phyloP scores from a whole-genome alignment of 2,329 filamentous ascomycete genomes.

The Celoporthe dispersa region DNA sequence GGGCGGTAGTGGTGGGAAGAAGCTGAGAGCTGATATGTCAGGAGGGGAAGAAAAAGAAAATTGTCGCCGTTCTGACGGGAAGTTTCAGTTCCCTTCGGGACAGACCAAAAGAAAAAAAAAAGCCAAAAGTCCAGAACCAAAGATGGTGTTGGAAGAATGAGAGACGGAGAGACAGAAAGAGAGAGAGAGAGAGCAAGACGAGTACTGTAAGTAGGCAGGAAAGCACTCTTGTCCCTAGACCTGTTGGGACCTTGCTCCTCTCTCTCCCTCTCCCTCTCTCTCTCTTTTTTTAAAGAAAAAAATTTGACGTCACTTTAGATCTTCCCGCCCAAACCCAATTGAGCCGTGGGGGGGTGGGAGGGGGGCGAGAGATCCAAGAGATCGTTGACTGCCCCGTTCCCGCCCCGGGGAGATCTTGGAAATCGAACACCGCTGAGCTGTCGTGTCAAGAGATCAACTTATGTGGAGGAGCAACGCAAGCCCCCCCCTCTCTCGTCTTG shows the following conservation, averaged over 20 bases:
- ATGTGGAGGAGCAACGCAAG: not conserved
- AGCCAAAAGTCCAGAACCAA: not conserved
- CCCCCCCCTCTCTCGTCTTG: not conserved
- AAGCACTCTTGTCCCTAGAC: too few relatives aligned
- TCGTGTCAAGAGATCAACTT: not conserved
- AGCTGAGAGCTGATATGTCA: not conserved
- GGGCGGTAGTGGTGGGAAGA: not conserved
- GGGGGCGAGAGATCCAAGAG: not conserved
- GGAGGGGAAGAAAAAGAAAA: not conserved
- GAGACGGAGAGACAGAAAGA: too few relatives aligned
- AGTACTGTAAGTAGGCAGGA: too few relatives aligned
- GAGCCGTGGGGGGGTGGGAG: not conserved
- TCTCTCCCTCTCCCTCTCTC: too few relatives aligned
- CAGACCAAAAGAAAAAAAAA: not conserved
- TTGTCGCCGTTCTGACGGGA: not conserved
- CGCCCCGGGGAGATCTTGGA: not conserved
- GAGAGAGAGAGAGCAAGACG: too few relatives aligned
- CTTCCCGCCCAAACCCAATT: not conserved
- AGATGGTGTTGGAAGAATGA: not conserved
- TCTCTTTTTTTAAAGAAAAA: too few relatives aligned
- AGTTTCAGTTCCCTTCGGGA: not conserved
- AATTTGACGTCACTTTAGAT: not conserved
- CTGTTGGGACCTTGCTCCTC: not conserved
- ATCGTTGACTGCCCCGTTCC: not conserved
- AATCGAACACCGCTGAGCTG: not conserved